Conservation (phyloP, 148 eudicot genomes). For the Rhododendron ovatum region DNA sequence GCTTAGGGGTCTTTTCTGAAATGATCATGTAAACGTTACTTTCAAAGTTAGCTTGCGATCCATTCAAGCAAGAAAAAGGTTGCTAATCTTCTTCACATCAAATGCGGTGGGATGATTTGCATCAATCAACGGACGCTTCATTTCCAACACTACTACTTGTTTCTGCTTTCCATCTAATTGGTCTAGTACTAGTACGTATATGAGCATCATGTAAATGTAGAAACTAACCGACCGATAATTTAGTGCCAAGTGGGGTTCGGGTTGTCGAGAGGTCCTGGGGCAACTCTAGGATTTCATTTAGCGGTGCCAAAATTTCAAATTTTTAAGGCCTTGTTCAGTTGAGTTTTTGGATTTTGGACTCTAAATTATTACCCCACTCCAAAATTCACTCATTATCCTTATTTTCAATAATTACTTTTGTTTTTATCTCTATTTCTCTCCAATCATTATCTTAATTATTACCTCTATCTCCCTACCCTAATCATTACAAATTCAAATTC, state of each 20-base stretch:
- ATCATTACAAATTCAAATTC: too few relatives aligned
- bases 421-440: too few relatives aligned
- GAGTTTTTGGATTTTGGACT: too few relatives aligned
- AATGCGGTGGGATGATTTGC: conserved; percentile 19
- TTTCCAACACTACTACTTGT: conserved; percentile 6
- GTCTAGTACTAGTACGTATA: conserved; percentile 8
- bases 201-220: not conserved
- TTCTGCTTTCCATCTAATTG: not conserved
- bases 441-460: too few relatives aligned
- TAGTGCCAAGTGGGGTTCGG: not conserved
- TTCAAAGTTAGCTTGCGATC: conserved; percentile 33
- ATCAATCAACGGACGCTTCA: conserved; percentile 24
- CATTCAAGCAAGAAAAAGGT: conserved; percentile 48
- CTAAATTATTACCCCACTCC: too few relatives aligned
- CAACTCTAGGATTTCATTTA: not conserved
- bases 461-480: too few relatives aligned
- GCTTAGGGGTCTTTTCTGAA: conserved; percentile 16
- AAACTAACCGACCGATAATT: not conserved
- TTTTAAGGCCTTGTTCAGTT: too few relatives aligned
- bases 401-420: too few relatives aligned
- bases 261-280: not conserved
- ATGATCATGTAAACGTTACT: conserved; percentile 16
- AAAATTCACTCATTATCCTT: too few relatives aligned
- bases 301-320: not conserved
- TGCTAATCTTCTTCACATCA: conserved; percentile 35